Conservation (phyloP, 768 basidiomycete species). For the Plicaturopsis crispa region DNA sequence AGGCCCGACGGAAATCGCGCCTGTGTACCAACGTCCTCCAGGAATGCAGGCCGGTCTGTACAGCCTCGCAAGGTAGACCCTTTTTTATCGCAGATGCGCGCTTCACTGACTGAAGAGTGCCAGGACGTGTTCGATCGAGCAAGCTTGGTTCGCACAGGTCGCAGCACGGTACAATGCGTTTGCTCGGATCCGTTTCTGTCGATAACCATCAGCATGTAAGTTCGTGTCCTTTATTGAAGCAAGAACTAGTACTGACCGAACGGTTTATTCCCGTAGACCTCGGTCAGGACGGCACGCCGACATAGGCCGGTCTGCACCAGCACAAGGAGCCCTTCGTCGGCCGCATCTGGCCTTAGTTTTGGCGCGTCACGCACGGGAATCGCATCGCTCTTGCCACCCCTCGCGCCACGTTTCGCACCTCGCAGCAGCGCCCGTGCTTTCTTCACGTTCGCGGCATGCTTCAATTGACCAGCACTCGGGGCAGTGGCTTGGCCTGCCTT, state of each 20-base stretch:
- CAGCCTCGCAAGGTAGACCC: not conserved
- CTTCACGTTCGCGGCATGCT: not conserved
- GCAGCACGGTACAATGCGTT: conserved; percentile 2
- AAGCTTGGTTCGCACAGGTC: conserved; percentile 10
- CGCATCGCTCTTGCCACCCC: not conserved
- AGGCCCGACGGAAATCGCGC: not conserved
- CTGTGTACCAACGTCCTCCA: not conserved
- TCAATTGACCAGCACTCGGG: not conserved
- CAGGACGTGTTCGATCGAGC: conserved; percentile 11
- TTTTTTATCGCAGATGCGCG: conserved; percentile 5
- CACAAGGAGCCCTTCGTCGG: conserved; percentile 11
- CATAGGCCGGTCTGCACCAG: conserved; percentile 12
- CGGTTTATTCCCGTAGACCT: conserved; percentile 2
- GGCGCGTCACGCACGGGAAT: conserved; percentile 1
- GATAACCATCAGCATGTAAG: conserved; percentile 5
- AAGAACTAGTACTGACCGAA: not conserved
- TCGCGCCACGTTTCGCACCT: not conserved
- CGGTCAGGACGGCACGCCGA: conserved; percentile 8
- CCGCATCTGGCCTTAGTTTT: conserved; percentile 5
- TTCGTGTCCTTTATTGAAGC: not conserved
- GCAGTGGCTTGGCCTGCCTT: not conserved
- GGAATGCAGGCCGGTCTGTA: not conserved
- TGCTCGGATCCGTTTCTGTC: not conserved
- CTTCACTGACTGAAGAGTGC: not conserved
- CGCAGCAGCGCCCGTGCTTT: not conserved